Evolutionary conservation across 257 asterid species (phyloP), one percentile per base, ranked within the genome.

Genomic region (Handroanthus guayacan): DNA sequence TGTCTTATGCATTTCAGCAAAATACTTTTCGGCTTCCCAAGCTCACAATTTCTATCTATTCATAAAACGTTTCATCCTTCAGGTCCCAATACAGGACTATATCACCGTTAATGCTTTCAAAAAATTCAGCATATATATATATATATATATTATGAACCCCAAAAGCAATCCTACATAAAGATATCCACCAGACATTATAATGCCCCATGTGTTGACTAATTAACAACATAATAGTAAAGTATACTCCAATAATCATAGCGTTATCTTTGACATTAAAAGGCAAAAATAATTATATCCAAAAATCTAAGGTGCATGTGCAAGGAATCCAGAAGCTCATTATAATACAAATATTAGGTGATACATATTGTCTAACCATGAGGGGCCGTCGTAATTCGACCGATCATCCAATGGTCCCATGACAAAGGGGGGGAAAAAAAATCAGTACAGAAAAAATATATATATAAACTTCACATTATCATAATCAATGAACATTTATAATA

Each of bases 401-500:
- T 58, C 44, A 64, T 2, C 4, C 45, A 14, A 44, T 25, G 64
- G 66, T n/a, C 67, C 75, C 78, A 62, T 44, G 25, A 18, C 20
- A 5, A 41, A 25, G 31, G 0, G 31, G 0, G 31, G 31, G 31
- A 25, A 25, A 25, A 25, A 54, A 75, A 39, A 8, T 64, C 20
- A 39, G 3, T 12, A 54, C 36, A 25, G n/a, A 68, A 78, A 74
- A 43, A 58, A 62, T 57, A 18, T n/a, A 58, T 25, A 25, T 25
- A 45, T 75, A 5, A 58, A 47, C 56, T 65, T 39, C 62, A 34
- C 10, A 58, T 60, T 25, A 54, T 64, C 72, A 76, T 7, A 52
- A 72, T 5, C 45, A 72, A 36, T 57, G 2, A 45, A 43, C 50
- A 68, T 11, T 20, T 37, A 11, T 34, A 17, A 75, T 38, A 5